A percentile compares a stretch with the other conserved stretches of the same genome.
Evolutionary conservation across 139 green algal genomes (phyloP).

Genomic region (Bryopsis sp.): DNA sequence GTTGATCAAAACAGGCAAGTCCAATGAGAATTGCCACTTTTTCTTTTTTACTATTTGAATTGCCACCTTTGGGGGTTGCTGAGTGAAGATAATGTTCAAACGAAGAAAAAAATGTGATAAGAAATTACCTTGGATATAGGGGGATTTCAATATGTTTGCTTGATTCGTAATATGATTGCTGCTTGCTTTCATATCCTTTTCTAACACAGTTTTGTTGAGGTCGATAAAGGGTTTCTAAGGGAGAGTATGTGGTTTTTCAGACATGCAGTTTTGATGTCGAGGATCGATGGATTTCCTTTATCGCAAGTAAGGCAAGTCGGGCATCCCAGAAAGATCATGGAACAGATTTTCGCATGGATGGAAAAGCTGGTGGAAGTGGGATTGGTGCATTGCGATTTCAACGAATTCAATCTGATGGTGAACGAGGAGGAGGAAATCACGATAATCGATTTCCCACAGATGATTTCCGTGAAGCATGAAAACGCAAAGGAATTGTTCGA

Average conservation of each 20-base stretch:
- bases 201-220: too few relatives aligned
- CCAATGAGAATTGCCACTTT: too few relatives aligned
- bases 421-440: conserved; percentile 51
- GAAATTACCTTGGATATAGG: too few relatives aligned
- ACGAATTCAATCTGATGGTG: conserved; percentile 96
- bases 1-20: conserved; percentile 23
- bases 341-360: conserved; percentile 73
- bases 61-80: too few relatives aligned
- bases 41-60: too few relatives aligned
- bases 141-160: too few relatives aligned
- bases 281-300: conserved; percentile 42
- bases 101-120: too few relatives aligned
- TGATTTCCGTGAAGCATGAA: conserved; percentile 83
- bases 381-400: conserved; percentile 98
- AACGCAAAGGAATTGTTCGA: conserved; percentile 91
- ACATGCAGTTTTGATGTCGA: conserved; percentile 91
- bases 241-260: conserved; percentile 22
- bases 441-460: conserved; percentile 96
- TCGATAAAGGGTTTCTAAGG: neutral
- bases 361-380: conserved; percentile 49
- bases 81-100: too few relatives aligned
- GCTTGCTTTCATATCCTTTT: too few relatives aligned
- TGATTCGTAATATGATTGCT: too few relatives aligned
- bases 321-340: conserved; percentile 63
- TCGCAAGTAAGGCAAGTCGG: conserved; percentile 52